phyloP scores from a whole-genome alignment of 345 rosid genomes.

The Hirschfeldia incana region DNA sequence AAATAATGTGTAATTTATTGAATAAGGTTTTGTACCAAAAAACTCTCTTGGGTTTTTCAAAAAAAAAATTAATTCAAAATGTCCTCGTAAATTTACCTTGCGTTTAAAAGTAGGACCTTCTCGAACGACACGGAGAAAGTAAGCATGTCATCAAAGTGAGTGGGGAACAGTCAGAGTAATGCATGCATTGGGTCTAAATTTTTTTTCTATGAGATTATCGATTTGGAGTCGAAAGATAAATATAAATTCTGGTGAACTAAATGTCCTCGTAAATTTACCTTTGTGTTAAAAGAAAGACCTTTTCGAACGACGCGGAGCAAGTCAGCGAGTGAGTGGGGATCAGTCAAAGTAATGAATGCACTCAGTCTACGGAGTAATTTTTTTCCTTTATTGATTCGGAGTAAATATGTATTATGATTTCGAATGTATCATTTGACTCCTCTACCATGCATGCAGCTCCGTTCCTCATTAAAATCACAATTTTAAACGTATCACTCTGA shows the following conservation, averaged over 20 bases:
- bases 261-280: not conserved
- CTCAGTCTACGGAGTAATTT: not conserved
- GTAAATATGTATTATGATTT: not conserved
- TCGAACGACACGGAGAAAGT: slow-evolving; percentile 14
- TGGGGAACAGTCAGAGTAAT: slow-evolving; percentile 34
- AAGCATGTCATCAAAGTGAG: not conserved
- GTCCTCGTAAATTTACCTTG: not conserved
- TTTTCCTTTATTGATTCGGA: slow-evolving; percentile 4
- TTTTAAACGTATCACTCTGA: not conserved
- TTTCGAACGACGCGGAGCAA: not conserved
- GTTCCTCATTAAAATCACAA: not conserved
- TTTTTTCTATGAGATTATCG: slow-evolving; percentile 15
- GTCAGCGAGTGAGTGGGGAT: slow-evolving; percentile 18
- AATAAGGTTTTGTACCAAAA: not conserved
- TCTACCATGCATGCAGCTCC: not conserved
- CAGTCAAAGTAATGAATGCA: slow-evolving; percentile 40
- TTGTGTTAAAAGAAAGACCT: not conserved
- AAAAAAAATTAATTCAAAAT: not conserved
- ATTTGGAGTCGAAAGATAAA: not conserved
- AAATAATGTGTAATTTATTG: too few species aligned
- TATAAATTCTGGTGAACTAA: not conserved
- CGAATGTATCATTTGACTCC: too few species aligned
- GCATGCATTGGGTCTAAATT: slow-evolving; percentile 26
- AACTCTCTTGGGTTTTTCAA: not conserved
- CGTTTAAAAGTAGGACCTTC: not conserved